Percentiles rank a stretch among this genome's conserved stretches.
Conservation (phyloP, 1,284 basidiomycete species). For the Irpex sp. region DNA sequence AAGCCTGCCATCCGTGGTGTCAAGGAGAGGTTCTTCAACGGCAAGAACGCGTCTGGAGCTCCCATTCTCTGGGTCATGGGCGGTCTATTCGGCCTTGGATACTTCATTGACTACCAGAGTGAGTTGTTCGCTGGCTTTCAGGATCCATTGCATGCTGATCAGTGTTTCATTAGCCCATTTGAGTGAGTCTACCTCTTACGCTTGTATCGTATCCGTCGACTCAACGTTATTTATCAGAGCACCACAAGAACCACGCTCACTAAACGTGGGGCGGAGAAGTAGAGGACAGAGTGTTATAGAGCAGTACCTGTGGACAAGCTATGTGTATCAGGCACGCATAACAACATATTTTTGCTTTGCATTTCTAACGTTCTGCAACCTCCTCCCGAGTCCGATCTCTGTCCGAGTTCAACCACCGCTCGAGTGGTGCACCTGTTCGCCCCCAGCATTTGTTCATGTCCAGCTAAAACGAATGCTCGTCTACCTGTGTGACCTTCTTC, state of each 20-base stretch:
- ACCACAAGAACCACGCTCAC: conserved; percentile 90
- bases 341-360: conserved; percentile 9
- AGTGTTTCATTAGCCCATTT: conserved; percentile 68
- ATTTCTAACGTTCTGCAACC: not conserved
- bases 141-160: conserved; percentile 10
- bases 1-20: conserved; percentile 71
- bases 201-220: conserved; percentile 28
- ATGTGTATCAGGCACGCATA: conserved; percentile 19
- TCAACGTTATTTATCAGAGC: conserved; percentile 56
- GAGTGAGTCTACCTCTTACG: conserved; percentile 57
- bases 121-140: conserved; percentile 43
- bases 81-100: conserved; percentile 85
- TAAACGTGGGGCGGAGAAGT: conserved; percentile 39
- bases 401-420: not conserved
- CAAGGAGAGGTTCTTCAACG: conserved; percentile 85
- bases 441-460: not conserved
- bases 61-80: conserved; percentile 82
- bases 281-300: conserved; percentile 14
- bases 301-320: conserved; percentile 6
- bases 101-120: conserved; percentile 94
- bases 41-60: conserved; percentile 85
- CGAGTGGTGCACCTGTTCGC: not conserved
- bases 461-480: not conserved
- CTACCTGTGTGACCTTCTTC: not conserved
- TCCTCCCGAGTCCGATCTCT: not conserved